phyloP scores from a whole-genome alignment of 169 alveolate species.

The Neospora caninum region DNA sequence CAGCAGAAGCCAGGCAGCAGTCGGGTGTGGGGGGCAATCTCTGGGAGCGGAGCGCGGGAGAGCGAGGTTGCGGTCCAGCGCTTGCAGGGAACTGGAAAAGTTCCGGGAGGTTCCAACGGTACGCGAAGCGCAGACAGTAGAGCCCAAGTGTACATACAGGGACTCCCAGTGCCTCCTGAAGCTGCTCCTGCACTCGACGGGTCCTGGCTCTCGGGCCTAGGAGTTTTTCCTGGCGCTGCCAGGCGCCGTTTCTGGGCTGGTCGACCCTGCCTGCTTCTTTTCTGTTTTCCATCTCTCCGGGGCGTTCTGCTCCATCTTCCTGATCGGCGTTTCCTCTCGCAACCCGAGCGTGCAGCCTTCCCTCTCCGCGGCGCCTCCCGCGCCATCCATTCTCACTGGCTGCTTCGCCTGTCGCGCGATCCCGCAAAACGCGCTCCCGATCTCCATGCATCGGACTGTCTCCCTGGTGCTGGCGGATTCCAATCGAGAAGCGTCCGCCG shows the following conservation, averaged over 20 bases:
- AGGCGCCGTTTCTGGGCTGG: neutral
- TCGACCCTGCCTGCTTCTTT: too few species aligned
- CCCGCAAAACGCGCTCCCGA: too few species aligned
- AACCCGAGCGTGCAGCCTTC: too few species aligned
- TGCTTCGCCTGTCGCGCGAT: too few species aligned
- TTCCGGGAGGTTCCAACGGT: neutral
- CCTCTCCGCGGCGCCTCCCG: too few species aligned
- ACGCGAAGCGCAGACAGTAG: conserved; percentile 12
- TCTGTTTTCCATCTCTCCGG: too few species aligned
- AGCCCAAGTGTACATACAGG: conserved; percentile 8
- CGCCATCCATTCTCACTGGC: too few species aligned
- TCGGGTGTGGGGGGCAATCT: neutral
- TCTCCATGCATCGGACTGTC: too few species aligned
- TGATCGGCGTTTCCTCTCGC: too few species aligned
- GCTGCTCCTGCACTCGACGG: neutral
- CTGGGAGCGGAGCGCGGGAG: neutral
- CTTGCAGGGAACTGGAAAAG: neutral
- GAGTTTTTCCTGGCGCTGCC: conserved; percentile 6
- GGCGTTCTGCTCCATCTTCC: too few species aligned
- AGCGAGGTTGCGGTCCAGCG: neutral
- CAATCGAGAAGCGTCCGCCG: too few species aligned
- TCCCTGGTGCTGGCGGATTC: too few species aligned
- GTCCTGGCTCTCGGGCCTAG: neutral
- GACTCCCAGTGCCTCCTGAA: neutral
- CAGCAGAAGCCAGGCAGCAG: neutral